phyloP scores from a whole-genome alignment of 345 rosid genomes.

The Eucalyptus erythrocorys region DNA sequence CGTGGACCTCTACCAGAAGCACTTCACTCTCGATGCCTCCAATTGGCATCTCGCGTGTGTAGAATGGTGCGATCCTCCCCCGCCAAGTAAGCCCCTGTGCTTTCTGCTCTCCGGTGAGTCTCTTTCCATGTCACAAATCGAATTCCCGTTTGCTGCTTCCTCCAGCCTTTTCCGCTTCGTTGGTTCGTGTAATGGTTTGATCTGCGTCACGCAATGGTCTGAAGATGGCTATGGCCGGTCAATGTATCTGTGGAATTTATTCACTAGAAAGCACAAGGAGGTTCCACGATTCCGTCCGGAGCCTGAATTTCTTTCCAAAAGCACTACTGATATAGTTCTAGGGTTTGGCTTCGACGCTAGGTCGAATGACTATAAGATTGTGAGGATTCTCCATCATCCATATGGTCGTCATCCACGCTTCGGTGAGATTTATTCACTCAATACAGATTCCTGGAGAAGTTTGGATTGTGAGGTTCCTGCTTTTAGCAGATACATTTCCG shows the following conservation, averaged over 20 bases:
- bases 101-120: not conserved
- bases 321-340: not conserved
- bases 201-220: not conserved
- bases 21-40: not conserved
- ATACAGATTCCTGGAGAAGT: not conserved
- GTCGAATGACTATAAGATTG: not conserved
- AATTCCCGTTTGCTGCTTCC: not conserved
- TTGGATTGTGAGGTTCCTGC: not conserved
- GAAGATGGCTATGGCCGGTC: not conserved
- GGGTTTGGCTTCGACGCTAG: not conserved
- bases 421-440: not conserved
- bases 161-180: not conserved
- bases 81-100: not conserved
- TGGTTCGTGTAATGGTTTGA: not conserved
- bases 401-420: no score
- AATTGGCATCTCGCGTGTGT: not conserved
- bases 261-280: not conserved
- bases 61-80: not conserved
- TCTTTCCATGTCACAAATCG: not conserved
- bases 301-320: not conserved
- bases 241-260: not conserved
- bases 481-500: accelerated
- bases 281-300: not conserved
- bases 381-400: not conserved
- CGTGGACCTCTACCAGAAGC: not conserved